Evolutionary conservation across 1,284 basidiomycete genomes (phyloP).

Genomic region (Puccinia horiana): DNA sequence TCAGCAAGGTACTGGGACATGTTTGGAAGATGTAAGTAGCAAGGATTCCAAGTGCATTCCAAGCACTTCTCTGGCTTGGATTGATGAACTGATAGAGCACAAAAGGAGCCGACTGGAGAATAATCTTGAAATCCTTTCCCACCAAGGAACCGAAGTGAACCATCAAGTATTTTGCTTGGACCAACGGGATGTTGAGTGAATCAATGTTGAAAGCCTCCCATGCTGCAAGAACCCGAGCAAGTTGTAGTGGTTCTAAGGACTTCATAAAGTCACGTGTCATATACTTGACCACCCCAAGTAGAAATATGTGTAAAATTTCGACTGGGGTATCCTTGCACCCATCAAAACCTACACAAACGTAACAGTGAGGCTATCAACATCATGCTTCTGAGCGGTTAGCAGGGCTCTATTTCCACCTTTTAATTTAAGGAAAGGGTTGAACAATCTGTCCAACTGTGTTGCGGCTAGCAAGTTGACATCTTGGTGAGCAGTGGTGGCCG

Average conservation of each 20-base stretch:
- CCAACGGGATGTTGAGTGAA: background rate
- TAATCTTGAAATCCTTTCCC: conserved; percentile 59
- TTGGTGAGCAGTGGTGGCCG: no score
- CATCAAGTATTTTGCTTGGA: background rate
- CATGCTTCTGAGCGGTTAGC: background rate
- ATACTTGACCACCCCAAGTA: background rate
- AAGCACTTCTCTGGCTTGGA: conserved; percentile 53
- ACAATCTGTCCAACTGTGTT: no score
- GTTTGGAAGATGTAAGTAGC: conserved; percentile 60
- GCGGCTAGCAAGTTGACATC: background rate
- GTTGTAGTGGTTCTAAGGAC: background rate
- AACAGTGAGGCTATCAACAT: background rate
- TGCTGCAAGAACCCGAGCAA: background rate
- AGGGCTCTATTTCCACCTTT: background rate
- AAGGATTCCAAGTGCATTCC: conserved; percentile 58
- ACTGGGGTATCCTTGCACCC: background rate
- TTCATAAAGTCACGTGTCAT: conserved; percentile 41
- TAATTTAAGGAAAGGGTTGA: no score
- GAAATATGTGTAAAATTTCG: background rate
- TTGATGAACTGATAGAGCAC: conserved; percentile 58
- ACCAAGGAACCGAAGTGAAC: conserved; percentile 54
- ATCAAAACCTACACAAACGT: background rate
- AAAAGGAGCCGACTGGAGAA: conserved; percentile 60
- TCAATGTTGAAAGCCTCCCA: conserved; percentile 11
- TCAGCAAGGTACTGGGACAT: conserved; percentile 55